phyloP scores from a whole-genome alignment of 148 eudicot genomes.

The Drosera capensis region DNA sequence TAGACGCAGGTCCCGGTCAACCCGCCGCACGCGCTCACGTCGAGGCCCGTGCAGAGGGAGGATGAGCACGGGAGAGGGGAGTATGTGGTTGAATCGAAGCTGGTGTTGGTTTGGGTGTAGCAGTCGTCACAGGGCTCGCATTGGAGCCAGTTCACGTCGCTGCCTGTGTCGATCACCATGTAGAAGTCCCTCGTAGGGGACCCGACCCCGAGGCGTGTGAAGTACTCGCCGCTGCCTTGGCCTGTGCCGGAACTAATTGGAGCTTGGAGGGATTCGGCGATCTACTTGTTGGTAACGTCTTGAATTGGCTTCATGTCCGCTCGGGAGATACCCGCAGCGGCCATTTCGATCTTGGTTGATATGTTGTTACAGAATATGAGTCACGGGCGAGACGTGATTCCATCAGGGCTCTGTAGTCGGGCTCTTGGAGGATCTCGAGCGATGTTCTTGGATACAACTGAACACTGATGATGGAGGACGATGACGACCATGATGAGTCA shows the following conservation, averaged over 20 bases:
- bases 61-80: constrained; percentile 26
- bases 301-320: constrained; percentile 18
- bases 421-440: constrained; percentile 12
- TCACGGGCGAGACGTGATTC: constrained; percentile 58
- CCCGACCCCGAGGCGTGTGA: constrained; percentile 63
- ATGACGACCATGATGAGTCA: neutral
- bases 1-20: too few species aligned
- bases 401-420: constrained; percentile 35
- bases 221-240: constrained; percentile 80
- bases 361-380: constrained; percentile 30
- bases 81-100: constrained; percentile 44
- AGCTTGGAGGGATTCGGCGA: constrained; percentile 15
- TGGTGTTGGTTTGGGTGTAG: constrained; percentile 59
- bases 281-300: neutral
- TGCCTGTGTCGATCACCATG: constrained; percentile 67
- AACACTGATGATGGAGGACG: constrained; percentile 9
- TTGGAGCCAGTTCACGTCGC: constrained; percentile 81
- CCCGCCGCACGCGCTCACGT: constrained; percentile 39
- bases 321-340: constrained; percentile 11
- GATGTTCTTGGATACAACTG: constrained; percentile 41
- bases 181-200: constrained; percentile 29
- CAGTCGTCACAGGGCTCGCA: constrained; percentile 63
- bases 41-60: constrained; percentile 30
- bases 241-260: constrained; percentile 51
- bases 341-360: constrained; percentile 11